Percentiles rank a stretch among this genome's conserved stretches.
Conservation (phyloP, 2,329 filamentous ascomycete species). For the Cadophora sp. region DNA sequence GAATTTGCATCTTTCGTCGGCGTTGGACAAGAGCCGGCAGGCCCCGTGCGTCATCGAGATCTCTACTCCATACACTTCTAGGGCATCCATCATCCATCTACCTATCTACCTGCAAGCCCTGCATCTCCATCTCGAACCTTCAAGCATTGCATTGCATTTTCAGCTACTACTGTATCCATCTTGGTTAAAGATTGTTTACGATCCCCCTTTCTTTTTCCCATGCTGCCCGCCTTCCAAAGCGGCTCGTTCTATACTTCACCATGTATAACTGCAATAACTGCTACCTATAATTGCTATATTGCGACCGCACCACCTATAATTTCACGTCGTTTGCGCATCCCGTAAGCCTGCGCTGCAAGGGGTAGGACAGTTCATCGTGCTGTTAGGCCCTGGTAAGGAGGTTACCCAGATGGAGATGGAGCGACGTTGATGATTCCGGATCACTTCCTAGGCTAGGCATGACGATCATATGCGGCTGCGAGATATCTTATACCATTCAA, state of each 20-base stretch:
- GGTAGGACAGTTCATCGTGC: neutral
- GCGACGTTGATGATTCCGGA: neutral
- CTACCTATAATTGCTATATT: neutral
- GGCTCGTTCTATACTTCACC: slow-evolving; percentile 1
- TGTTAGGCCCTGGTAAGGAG: neutral
- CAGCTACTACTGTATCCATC: neutral
- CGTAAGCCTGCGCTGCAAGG: slow-evolving; percentile 1
- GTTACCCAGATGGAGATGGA: slow-evolving; percentile 1
- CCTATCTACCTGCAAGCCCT: neutral
- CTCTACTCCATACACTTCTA: neutral
- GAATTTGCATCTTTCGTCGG: slow-evolving; percentile 2
- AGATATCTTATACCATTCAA: slow-evolving; percentile 1
- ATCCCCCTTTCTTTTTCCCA: slow-evolving; percentile 7
- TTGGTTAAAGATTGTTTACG: slow-evolving; percentile 3
- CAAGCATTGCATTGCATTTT: neutral
- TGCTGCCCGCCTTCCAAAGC: slow-evolving; percentile 11
- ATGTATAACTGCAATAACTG: slow-evolving; percentile 10
- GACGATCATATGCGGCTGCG: slow-evolving; percentile 14
- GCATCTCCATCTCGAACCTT: too few relatives aligned
- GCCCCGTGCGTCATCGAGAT: slow-evolving; percentile 19
- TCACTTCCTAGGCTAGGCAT: neutral
- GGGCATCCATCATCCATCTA: neutral
- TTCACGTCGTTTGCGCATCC: slow-evolving; percentile 9
- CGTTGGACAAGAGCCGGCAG: neutral
- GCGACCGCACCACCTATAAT: slow-evolving; percentile 1